Base-by-base conservation (phyloP, 2,329 filamentous ascomycete genomes). In the Stagonosporopsis cucurbitacearum region DNA sequence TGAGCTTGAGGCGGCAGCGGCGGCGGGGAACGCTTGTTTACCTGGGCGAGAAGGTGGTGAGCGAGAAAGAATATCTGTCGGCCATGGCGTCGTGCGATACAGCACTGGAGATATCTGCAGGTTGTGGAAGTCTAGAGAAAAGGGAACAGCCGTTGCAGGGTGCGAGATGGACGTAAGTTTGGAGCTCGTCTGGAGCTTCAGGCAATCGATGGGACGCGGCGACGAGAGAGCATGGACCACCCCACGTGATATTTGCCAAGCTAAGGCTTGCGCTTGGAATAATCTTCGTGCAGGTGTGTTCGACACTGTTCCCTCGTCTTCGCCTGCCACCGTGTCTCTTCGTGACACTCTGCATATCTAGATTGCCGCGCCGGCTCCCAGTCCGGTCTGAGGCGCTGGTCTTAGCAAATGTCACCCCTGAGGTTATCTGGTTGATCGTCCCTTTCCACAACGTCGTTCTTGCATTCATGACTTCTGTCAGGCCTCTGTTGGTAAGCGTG, bases 1-100 rank as follows among this genome's bases (percentile, higher is more conserved):
- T 36, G 59, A 72, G 70, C 64, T 65, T 58, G 66, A 66, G 62
- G 62, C 59, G 62, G 62, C 59, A 42, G 63, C 36, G 33, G 49
- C 49, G 54, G 43, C 46, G 52, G 57, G 54, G 50, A 48, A 25
- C 49, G 54, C 36, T 59, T 69, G 62, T 87, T 80, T 88, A 96
- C 95, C 94, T 99, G 78, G 95, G 95, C 74, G 95, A 98, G 88
- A 99, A 99, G 65, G 95, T 99, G 64, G 95, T 99, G 77, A 99
- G 86, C 58, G 95, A 99, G 88, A 99, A 99, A 52, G 94, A 97
- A 81, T 99, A 99, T 83, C 95, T 86, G 81, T 99, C 95, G 75
- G 95, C 94, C 94, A 99, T 99, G 76, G 67, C 64, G 67, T 62
- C 36, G 36, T 58, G 39, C 43, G 46, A 45, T 49, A 33, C 43